Percentiles rank a stretch among this genome's conserved stretches.
These are phyloP conservation scores for Cryptococcus amylolentus DNA, from an alignment of 1,284 basidiomycete genomes.

Conservation along the genomic window DNA sequence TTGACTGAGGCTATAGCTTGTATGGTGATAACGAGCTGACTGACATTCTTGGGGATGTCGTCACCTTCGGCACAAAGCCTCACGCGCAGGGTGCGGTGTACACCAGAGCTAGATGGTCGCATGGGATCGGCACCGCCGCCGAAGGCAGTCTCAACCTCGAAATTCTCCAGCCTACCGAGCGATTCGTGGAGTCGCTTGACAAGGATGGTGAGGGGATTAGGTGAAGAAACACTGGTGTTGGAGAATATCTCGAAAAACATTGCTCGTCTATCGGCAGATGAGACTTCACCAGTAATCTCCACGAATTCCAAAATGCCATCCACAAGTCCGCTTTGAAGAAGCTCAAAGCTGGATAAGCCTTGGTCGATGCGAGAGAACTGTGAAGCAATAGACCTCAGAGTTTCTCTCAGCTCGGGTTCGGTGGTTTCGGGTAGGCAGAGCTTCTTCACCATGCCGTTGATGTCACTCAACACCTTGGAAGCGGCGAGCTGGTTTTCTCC, in stretches of 20 bases:
- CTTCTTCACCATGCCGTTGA: slow-evolving; percentile 58
- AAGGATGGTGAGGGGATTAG: slow-evolving; percentile 68
- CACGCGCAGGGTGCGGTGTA: slow-evolving; percentile 59
- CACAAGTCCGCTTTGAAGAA: slow-evolving; percentile 88
- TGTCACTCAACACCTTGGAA: slow-evolving; percentile 60
- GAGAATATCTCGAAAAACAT: slow-evolving; percentile 72
- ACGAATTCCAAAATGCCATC: slow-evolving; percentile 81
- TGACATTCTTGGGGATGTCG: slow-evolving; percentile 76
- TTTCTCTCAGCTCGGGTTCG: slow-evolving; percentile 60
- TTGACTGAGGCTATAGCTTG: slow-evolving; percentile 96
- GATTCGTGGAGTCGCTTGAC: slow-evolving; percentile 94
- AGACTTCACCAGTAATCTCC: slow-evolving; percentile 58
- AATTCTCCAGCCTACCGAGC: slow-evolving; percentile 86
- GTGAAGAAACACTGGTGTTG: slow-evolving; percentile 53
- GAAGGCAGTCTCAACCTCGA: slow-evolving; percentile 80
- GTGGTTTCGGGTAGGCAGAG: slow-evolving; percentile 58
- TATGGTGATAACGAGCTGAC: slow-evolving; percentile 89
- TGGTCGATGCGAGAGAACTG: slow-evolving; percentile 67
- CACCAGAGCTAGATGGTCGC: slow-evolving; percentile 20
- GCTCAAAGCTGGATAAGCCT: slow-evolving; percentile 91
- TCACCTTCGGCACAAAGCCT: slow-evolving; percentile 80
- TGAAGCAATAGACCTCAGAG: slow-evolving; percentile 67
- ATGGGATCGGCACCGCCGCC: slow-evolving; percentile 29
- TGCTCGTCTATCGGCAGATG: slow-evolving; percentile 58
- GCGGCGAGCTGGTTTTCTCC: slow-evolving; percentile 62